Conservation (phyloP, 169 alveolate genomes). For the Blepharisma undulans region DNA sequence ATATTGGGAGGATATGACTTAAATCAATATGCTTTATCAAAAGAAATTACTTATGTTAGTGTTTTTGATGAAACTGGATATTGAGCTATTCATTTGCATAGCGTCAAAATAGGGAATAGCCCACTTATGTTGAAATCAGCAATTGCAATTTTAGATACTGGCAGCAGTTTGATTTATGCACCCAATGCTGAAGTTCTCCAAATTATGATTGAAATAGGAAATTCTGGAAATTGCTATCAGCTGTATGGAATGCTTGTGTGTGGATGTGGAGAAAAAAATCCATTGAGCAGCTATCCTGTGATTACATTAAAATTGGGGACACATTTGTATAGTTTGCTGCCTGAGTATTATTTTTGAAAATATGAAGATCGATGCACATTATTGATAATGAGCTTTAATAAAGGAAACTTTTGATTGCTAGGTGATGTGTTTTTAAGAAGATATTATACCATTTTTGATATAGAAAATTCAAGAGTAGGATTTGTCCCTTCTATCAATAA, state of each 20-base stretch:
- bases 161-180: slow-evolving; percentile 11
- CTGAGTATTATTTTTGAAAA: background rate
- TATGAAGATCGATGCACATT: background rate
- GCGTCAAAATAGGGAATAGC: background rate
- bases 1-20: slow-evolving; percentile 26
- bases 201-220: background rate
- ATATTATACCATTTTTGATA: slow-evolving; percentile 51
- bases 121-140: background rate
- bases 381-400: background rate
- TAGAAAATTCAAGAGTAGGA: slow-evolving; percentile 68
- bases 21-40: background rate
- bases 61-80: background rate
- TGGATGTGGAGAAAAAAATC: background rate
- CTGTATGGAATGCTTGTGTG: background rate
- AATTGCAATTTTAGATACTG: slow-evolving; percentile 35
- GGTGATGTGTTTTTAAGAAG: slow-evolving; percentile 52
- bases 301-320: background rate
- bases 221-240: background rate
- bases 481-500: slow-evolving; percentile 54
- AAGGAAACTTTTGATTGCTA: slow-evolving; percentile 38
- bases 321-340: background rate
- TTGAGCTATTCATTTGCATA: background rate
- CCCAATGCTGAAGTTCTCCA: background rate
- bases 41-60: background rate
- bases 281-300: background rate